Percentiles rank a stretch among this genome's conserved stretches.
These are phyloP conservation scores for Cadophora luteo-olivacea DNA, from an alignment of 2,329 filamentous ascomycete species.

Conservation along the genomic window DNA sequence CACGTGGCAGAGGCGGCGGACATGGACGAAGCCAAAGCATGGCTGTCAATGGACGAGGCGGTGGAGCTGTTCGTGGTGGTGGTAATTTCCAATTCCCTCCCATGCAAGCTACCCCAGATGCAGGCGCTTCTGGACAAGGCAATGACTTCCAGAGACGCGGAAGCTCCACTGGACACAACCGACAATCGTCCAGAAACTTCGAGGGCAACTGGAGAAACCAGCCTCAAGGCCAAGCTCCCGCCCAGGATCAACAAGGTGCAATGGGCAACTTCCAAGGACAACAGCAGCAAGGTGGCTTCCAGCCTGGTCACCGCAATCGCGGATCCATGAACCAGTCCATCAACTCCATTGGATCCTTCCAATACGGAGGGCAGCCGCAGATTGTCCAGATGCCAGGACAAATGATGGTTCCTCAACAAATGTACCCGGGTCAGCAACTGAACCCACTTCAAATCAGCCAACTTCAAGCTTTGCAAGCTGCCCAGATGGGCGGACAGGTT, in stretches of 20 bases:
- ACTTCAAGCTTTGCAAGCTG: constrained; percentile 89
- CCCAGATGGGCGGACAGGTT: constrained; percentile 80
- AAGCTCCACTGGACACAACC: constrained; percentile 72
- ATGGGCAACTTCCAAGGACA: constrained; percentile 75
- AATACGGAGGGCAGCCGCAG: constrained; percentile 87
- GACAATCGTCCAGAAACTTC: constrained; percentile 90
- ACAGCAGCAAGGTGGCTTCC: constrained; percentile 78
- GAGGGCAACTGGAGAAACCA: constrained; percentile 98
- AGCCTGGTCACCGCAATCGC: constrained; percentile 88
- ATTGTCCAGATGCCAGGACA: constrained; percentile 86
- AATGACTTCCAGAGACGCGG: constrained; percentile 78
- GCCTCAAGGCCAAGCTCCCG: constrained; percentile 55
- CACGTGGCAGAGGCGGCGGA: constrained; percentile 61
- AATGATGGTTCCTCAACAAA: constrained; percentile 81
- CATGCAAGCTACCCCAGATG: constrained; percentile 57
- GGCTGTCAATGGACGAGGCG: constrained; percentile 75
- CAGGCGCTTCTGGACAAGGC: constrained; percentile 51
- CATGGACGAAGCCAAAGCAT: constrained; percentile 90
- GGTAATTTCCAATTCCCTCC: constrained; percentile 75
- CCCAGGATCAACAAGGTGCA: constrained; percentile 58
- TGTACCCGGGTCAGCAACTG: constrained; percentile 85
- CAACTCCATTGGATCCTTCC: constrained; percentile 82
- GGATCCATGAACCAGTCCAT: constrained; percentile 88
- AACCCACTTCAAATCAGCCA: constrained; percentile 89
- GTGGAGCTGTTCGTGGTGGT: constrained; percentile 64